Conservation (phyloP, 768 basidiomycete genomes). For the Leucosporidium creatinivorum region DNA sequence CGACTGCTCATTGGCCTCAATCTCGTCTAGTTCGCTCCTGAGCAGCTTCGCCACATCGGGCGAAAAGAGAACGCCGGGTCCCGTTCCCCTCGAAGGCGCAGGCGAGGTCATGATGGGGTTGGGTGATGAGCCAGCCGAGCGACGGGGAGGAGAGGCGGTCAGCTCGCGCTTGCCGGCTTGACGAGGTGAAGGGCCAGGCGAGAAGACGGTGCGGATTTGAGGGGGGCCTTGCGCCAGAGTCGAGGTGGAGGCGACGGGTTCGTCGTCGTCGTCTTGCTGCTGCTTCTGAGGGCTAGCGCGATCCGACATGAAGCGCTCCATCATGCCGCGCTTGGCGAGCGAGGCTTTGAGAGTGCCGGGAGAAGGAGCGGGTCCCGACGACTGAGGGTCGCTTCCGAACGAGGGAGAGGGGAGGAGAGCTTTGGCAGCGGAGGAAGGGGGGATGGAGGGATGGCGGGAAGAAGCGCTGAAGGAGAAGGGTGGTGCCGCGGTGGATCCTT, state of each 20-base stretch:
- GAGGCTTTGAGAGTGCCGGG: neutral
- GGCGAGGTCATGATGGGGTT: slow-evolving; percentile 16
- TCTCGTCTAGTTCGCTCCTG: slow-evolving; percentile 29
- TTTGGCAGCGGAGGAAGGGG: neutral
- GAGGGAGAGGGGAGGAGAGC: neutral
- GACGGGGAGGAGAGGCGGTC: neutral
- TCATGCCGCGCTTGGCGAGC: slow-evolving; percentile 19
- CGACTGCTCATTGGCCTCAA: slow-evolving; percentile 19
- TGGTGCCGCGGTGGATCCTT: too few relatives aligned
- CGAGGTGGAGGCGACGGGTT: neutral
- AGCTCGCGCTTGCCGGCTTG: slow-evolving; percentile 1
- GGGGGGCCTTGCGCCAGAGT: neutral
- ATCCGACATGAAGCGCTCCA: slow-evolving; percentile 28
- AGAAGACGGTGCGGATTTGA: neutral
- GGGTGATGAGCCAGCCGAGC: neutral
- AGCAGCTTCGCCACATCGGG: slow-evolving; percentile 28
- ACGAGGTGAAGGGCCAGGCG: neutral
- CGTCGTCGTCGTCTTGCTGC: neutral
- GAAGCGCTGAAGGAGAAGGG: too few relatives aligned
- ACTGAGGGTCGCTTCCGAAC: neutral
- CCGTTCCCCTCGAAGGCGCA: slow-evolving; percentile 5
- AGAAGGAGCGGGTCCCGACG: neutral
- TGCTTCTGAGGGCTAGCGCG: neutral
- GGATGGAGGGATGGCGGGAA: neutral
- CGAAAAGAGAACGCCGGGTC: slow-evolving; percentile 16